Evolutionary conservation across 768 basidiomycete species (phyloP), one percentile per base, ranked within the genome.

Genomic region (Goffeauzyma gilvescens): DNA sequence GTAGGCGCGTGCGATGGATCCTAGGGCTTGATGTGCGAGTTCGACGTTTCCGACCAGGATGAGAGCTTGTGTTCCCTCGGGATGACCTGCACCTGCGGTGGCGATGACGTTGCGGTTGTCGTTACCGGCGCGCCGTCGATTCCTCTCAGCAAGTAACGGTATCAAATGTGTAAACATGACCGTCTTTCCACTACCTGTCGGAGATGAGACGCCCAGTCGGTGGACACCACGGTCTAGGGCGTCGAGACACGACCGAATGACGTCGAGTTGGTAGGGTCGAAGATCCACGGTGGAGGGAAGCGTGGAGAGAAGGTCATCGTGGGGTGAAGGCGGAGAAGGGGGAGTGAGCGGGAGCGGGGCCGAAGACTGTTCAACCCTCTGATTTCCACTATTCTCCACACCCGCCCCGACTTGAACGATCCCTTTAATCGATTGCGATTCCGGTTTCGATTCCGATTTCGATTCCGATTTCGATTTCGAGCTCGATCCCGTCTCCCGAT

Each of bases 21-120:
- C 66, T 10, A 82, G 81, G 5, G 87, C 78, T 60, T 96, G 90
- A 31, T 71, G 71, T 3, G 86, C 90, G 21, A 95, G 75, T 60
- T 95, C 87, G 15, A 89, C 67, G 51, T 76, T 82, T 51, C 85
- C 86, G 27, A 95, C 87, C 22, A 96, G 71, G 49, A 95, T 76
- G 45, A 96, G 65, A 6, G 81, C 74, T 1, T 17, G 66, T 70
- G 14, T 75, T 17, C 40, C 77, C 17, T 54, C 42, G 12, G 69
- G 65, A 27, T 68, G 66, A 6, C 58, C 55, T 3, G 46, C 34
- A 1, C n/a, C n/a, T n/a, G 28, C 9, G 28, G 28, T 30, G 9
- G 73, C 72, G 14, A 32, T 41, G 9, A 24, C 41, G 13, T 9
- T 5, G 18, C 18, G 24, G 10, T 25, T 14, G 28, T 34, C 4